phyloP scores from a whole-genome alignment of 768 basidiomycete genomes.

The Kondoa subrosea region DNA sequence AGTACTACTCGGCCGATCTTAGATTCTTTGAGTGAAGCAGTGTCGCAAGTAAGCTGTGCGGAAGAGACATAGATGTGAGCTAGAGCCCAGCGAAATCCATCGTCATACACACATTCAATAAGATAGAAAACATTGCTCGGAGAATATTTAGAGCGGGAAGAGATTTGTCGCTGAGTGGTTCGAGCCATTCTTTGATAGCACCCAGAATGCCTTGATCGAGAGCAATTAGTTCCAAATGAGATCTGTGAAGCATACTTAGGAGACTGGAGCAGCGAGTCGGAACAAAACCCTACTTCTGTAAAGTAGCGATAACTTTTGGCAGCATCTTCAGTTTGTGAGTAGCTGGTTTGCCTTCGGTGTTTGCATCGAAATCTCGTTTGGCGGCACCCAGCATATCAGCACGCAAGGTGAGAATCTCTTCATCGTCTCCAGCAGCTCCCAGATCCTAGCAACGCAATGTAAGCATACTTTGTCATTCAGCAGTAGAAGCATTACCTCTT shows the following conservation, averaged over 20 bases:
- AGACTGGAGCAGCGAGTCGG: neutral
- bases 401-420: constrained; percentile 73
- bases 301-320: constrained; percentile 74
- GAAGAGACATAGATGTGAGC: neutral
- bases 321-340: constrained; percentile 65
- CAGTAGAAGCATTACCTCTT: constrained; percentile 15
- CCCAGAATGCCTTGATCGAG: constrained; percentile 87
- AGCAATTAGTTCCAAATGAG: constrained; percentile 73
- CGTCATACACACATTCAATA: constrained; percentile 41
- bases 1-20: constrained; percentile 72
- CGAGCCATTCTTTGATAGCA: constrained; percentile 76
- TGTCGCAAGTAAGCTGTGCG: constrained; percentile 68
- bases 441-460: constrained; percentile 31
- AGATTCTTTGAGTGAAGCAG: constrained; percentile 72
- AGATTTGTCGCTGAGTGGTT: constrained; percentile 80
- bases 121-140: constrained; percentile 64
- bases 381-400: constrained; percentile 76
- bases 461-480: neutral
- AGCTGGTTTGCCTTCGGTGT: constrained; percentile 63
- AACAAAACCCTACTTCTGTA: constrained; percentile 58
- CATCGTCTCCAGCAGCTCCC: constrained; percentile 64
- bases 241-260: constrained; percentile 37
- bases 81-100: neutral
- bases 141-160: constrained; percentile 93
- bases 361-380: constrained; percentile 63